phyloP scores from a whole-genome alignment of 1,284 basidiomycete species.

The Microbotryum scabiosae region DNA sequence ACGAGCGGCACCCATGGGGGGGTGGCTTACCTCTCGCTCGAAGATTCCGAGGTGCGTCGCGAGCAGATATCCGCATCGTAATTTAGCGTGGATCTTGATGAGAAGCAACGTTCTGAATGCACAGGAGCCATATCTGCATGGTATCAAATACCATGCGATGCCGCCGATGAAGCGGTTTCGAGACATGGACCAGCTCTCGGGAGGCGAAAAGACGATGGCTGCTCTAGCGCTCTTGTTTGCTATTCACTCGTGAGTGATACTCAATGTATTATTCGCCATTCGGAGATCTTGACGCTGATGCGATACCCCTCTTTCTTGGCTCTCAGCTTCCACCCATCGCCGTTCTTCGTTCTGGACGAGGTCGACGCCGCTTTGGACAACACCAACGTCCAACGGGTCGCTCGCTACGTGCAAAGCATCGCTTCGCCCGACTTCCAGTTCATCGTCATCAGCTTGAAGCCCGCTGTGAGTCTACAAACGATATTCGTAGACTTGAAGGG shows the following conservation, averaged over 20 bases:
- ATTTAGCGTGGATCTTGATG: background rate
- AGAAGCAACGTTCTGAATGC: background rate
- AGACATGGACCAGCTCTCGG: constrained; percentile 97
- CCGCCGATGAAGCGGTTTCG: constrained; percentile 98
- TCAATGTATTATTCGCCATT: no score
- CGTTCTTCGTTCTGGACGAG: constrained; percentile 98
- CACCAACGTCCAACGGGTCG: constrained; percentile 87
- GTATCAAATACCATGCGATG: constrained; percentile 98
- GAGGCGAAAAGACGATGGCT: constrained; percentile 97
- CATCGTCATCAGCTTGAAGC: constrained; percentile 90
- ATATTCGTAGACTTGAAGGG: background rate
- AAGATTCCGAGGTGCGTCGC: constrained; percentile 77
- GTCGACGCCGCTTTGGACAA: constrained; percentile 96
- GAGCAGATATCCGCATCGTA: background rate
- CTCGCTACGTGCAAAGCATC: constrained; percentile 76
- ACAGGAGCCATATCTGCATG: constrained; percentile 88
- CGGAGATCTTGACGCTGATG: background rate
- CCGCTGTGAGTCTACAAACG: constrained; percentile 10
- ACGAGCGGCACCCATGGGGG: constrained; percentile 83
- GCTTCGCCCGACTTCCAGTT: constrained; percentile 54
- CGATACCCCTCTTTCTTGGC: constrained; percentile 16
- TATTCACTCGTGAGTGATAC: constrained; percentile 65
- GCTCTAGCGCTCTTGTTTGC: constrained; percentile 91
- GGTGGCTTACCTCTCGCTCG: constrained; percentile 92
- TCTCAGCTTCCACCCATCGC: constrained; percentile 83